phyloP scores from a whole-genome alignment of 2,329 filamentous ascomycete species.

The Hypoxylon sp. region DNA sequence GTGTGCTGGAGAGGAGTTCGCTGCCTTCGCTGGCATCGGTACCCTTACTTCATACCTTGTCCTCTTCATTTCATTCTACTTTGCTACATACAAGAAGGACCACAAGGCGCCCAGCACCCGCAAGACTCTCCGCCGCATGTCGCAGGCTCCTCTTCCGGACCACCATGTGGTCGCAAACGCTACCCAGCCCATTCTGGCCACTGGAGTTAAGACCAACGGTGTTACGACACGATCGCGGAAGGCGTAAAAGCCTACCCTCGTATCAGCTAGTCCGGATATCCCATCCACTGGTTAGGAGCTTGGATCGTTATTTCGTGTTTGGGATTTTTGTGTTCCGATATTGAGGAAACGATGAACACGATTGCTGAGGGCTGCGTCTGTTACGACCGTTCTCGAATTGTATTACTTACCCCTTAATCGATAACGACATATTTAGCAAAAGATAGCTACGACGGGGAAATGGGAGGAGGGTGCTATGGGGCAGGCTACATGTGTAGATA shows the following conservation, averaged over 20 bases:
- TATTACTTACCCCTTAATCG: constrained; percentile 53
- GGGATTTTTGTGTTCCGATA: constrained; percentile 25
- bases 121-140: constrained; percentile 79
- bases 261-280: constrained; percentile 22
- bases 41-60: constrained; percentile 96
- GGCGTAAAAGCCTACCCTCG: constrained; percentile 64
- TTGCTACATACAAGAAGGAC: constrained; percentile 93
- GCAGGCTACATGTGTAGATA: constrained; percentile 48
- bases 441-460: constrained; percentile 42
- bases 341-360: constrained; percentile 12
- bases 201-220: constrained; percentile 71
- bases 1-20: constrained; percentile 97
- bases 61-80: constrained; percentile 99
- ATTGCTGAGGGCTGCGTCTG: constrained; percentile 11
- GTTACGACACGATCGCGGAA: constrained; percentile 77
- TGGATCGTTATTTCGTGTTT: constrained; percentile 33
- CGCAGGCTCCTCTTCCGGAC: constrained; percentile 80
- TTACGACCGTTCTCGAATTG: constrained; percentile 48
- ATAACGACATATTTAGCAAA: constrained; percentile 46
- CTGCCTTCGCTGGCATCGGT: constrained; percentile 90
- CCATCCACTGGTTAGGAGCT: constrained; percentile 26
- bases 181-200: constrained; percentile 66
- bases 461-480: constrained; percentile 35
- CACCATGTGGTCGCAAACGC: constrained; percentile 81
- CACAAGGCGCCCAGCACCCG: constrained; percentile 84